These are phyloP conservation scores for Paxillus rubicundulus DNA, from an alignment of 768 basidiomycete genomes.

Conservation along the genomic window DNA sequence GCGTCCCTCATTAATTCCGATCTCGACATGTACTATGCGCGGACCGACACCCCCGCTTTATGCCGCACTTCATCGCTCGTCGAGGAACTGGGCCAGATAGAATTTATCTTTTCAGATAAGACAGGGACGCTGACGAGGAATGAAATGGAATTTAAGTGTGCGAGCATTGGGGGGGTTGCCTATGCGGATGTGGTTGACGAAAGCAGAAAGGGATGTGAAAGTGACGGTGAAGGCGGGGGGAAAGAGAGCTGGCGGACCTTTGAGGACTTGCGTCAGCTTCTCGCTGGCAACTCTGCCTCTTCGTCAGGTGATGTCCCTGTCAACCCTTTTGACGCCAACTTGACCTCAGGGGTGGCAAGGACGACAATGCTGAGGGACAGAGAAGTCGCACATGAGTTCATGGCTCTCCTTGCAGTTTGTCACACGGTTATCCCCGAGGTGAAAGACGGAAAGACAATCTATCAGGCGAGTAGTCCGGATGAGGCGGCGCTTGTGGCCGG, in stretches of 20 bases:
- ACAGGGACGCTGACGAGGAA: slow-evolving; percentile 95
- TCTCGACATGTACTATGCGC: slow-evolving; percentile 96
- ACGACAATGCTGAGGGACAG: slow-evolving; percentile 30
- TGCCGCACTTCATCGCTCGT: slow-evolving; percentile 98
- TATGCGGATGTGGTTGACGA: slow-evolving; percentile 95
- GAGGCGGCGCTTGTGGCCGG: slow-evolving; percentile 95
- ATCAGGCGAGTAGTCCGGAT: slow-evolving; percentile 96
- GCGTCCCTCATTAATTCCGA: slow-evolving; percentile 96
- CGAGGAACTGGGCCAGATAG: slow-evolving; percentile 97
- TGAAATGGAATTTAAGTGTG: slow-evolving; percentile 96
- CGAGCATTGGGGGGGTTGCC: slow-evolving; percentile 81
- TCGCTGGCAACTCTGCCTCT: slow-evolving; percentile 38
- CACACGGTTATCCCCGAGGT: slow-evolving; percentile 98
- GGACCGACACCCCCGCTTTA: slow-evolving; percentile 92
- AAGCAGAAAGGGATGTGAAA: slow-evolving; percentile 60
- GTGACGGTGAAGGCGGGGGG: slow-evolving; percentile 36
- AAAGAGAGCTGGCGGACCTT: slow-evolving; percentile 76
- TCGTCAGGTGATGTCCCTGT: slow-evolving; percentile 23
- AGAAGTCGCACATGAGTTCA: slow-evolving; percentile 64
- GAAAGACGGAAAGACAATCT: slow-evolving; percentile 84
- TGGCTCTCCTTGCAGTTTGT: slow-evolving; percentile 88
- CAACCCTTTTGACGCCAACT: slow-evolving; percentile 56
- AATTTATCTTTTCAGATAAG: slow-evolving; percentile 94
- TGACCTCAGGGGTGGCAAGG: slow-evolving; percentile 6
- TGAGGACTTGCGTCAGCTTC: slow-evolving; percentile 58